phyloP scores from a whole-genome alignment of 148 eudicot genomes.

The Dianthus caryophyllus region DNA sequence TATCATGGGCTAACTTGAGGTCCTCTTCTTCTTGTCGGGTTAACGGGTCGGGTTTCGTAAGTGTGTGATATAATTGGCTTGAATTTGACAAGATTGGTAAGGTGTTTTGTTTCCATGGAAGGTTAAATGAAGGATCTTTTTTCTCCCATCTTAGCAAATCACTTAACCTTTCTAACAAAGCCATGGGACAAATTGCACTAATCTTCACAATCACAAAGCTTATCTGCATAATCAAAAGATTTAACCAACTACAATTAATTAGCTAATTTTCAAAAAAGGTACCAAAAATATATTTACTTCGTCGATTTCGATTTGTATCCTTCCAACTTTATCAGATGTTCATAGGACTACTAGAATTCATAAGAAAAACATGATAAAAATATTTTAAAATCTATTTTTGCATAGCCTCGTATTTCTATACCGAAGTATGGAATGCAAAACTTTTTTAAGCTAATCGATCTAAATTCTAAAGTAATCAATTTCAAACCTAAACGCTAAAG shows the following conservation, averaged over 20 bases:
- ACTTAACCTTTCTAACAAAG: conserved; percentile 55
- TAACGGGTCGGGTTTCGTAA: conserved; percentile 52
- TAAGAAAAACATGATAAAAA: no score
- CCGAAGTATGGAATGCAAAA: conserved; percentile 12
- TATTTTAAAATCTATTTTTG: no score
- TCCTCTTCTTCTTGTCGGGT: conserved; percentile 63
- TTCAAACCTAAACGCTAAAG: no score
- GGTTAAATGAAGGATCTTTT: conserved; percentile 49
- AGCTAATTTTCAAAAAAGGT: neutral
- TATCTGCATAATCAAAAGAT: conserved; percentile 37
- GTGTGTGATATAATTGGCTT: conserved; percentile 85
- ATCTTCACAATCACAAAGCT: conserved; percentile 83
- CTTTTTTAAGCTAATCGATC: no score
- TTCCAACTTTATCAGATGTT: no score
- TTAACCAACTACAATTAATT: conserved; percentile 11
- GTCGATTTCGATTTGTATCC: no score
- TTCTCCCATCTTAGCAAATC: conserved; percentile 75
- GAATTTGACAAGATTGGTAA: conserved; percentile 61
- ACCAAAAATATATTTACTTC: neutral
- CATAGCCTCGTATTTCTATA: conserved; percentile 25
- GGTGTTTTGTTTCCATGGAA: conserved; percentile 77
- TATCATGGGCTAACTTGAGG: conserved; percentile 51
- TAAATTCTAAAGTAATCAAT: no score
- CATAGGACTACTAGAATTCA: no score
- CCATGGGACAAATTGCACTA: conserved; percentile 65